These are phyloP conservation scores for Neurospora discreta DNA, from an alignment of 495 filamentous ascomycete species.

Conservation along the genomic window DNA sequence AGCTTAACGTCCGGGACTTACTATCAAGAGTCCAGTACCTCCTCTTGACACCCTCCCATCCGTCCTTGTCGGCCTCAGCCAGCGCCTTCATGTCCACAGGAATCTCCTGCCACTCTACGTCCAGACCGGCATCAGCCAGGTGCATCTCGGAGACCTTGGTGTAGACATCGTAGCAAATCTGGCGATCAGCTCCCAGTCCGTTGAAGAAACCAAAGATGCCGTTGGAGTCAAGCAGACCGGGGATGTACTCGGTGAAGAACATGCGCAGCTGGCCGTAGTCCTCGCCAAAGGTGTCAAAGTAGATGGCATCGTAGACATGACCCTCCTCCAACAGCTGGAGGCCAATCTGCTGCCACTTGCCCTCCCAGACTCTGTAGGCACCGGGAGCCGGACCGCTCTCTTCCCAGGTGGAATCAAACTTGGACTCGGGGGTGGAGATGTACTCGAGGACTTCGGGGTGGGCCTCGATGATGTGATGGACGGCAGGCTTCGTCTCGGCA, in stretches of 20 bases:
- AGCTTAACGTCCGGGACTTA: conserved; percentile 17
- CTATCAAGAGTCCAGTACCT: conserved; percentile 79
- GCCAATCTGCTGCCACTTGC: conserved; percentile 77
- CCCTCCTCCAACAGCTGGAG: conserved; percentile 58
- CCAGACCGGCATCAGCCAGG: conserved; percentile 80
- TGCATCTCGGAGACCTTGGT: conserved; percentile 88
- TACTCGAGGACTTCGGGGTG: conserved; percentile 70
- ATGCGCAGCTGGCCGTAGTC: conserved; percentile 71
- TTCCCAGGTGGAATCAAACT: conserved; percentile 38
- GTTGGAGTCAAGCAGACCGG: conserved; percentile 59
- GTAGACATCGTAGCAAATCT: conserved; percentile 93
- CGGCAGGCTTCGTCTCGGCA: conserved; percentile 50
- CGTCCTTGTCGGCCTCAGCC: conserved; percentile 41
- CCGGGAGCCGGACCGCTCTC: conserved; percentile 26
- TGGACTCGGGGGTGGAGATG: conserved; percentile 37
- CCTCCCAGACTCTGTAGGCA: conserved; percentile 37
- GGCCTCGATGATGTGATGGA: conserved; percentile 86
- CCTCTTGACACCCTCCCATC: conserved; percentile 78
- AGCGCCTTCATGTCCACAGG: conserved; percentile 49
- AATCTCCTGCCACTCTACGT: conserved; percentile 75
- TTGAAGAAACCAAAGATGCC: conserved; percentile 91
- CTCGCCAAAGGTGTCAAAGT: conserved; percentile 97
- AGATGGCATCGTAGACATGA: conserved; percentile 77
- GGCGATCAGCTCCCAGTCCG: conserved; percentile 83
- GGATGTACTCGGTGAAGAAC: conserved; percentile 83